phyloP scores from a whole-genome alignment of 371 early-diverging fungal genomes.

The Lichtheimia corymbifera region DNA sequence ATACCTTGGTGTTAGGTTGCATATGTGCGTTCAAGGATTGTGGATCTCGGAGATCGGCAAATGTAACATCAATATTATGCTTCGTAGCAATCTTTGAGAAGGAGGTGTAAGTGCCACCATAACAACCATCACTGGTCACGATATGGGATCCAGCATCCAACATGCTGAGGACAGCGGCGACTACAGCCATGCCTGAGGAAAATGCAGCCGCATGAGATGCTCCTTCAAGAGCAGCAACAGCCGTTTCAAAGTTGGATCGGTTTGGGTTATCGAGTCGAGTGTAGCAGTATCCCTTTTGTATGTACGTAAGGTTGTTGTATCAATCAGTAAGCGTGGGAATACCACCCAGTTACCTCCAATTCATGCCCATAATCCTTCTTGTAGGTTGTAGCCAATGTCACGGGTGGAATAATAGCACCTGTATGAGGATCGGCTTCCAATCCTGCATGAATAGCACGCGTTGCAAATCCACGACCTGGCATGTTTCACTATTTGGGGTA shows the following conservation, averaged over 20 bases:
- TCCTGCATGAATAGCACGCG: slow-evolving; percentile 85
- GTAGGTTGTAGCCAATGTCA: slow-evolving; percentile 89
- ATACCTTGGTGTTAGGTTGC: slow-evolving; percentile 19
- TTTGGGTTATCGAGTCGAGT: slow-evolving; percentile 89
- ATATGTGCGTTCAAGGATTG: slow-evolving; percentile 20
- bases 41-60: slow-evolving; percentile 5
- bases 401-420: slow-evolving; percentile 85
- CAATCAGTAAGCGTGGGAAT: slow-evolving; percentile 72
- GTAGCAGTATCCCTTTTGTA: slow-evolving; percentile 73
- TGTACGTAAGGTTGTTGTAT: not conserved
- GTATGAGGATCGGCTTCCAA: slow-evolving; percentile 76
- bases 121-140: slow-evolving; percentile 28
- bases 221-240: slow-evolving; percentile 82
- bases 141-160: slow-evolving; percentile 23
- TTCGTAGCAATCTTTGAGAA: slow-evolving; percentile 14
- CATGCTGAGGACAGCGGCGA: slow-evolving; percentile 29
- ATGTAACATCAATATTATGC: slow-evolving; percentile 5
- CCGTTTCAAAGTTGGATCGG: slow-evolving; percentile 75
- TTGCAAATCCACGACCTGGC: slow-evolving; percentile 58
- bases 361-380: slow-evolving; percentile 18
- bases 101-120: slow-evolving; percentile 37
- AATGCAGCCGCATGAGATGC: slow-evolving; percentile 40
- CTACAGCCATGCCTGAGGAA: slow-evolving; percentile 41
- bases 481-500: not conserved
- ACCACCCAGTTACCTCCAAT: slow-evolving; percentile 25